These are phyloP conservation scores for Clitopilus hobsonii DNA, from an alignment of 768 basidiomycete species.

Conservation along the genomic window DNA sequence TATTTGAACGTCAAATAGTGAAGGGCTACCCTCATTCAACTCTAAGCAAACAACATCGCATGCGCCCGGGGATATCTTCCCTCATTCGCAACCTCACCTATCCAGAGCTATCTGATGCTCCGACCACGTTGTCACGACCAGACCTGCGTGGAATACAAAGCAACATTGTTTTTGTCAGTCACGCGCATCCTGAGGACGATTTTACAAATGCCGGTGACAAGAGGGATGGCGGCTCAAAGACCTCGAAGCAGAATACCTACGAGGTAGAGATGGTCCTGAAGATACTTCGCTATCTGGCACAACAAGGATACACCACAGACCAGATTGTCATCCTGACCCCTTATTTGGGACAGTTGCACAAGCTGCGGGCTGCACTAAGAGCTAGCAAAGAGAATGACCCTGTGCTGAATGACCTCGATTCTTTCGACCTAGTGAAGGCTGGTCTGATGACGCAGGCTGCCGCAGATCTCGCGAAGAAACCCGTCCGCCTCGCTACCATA, in stretches of 20 bases:
- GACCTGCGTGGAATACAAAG: slow-evolving; percentile 49
- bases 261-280: slow-evolving; percentile 64
- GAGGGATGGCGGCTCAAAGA: slow-evolving; percentile 38
- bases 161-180: slow-evolving; percentile 60
- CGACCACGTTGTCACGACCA: slow-evolving; percentile 42
- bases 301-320: slow-evolving; percentile 63
- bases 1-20: slow-evolving; percentile 66
- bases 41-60: slow-evolving; percentile 58
- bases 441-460: slow-evolving; percentile 41
- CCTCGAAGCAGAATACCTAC: slow-evolving; percentile 57
- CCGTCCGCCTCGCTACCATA: slow-evolving; percentile 59
- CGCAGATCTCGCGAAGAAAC: slow-evolving; percentile 35
- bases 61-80: slow-evolving; percentile 69
- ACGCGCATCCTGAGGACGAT: slow-evolving; percentile 51
- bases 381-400: slow-evolving; percentile 42
- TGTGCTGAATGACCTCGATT: slow-evolving; percentile 59
- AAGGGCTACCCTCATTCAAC: slow-evolving; percentile 58
- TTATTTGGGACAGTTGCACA: slow-evolving; percentile 59
- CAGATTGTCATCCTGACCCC: slow-evolving; percentile 65
- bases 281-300: slow-evolving; percentile 58
- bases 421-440: slow-evolving; percentile 50
- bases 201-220: slow-evolving; percentile 33
- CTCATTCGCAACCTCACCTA: slow-evolving; percentile 62
- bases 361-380: slow-evolving; percentile 41
- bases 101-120: slow-evolving; percentile 55